These are phyloP conservation scores for Neurospora sp. DNA, from an alignment of 495 filamentous ascomycete species.

Conservation along the genomic window DNA sequence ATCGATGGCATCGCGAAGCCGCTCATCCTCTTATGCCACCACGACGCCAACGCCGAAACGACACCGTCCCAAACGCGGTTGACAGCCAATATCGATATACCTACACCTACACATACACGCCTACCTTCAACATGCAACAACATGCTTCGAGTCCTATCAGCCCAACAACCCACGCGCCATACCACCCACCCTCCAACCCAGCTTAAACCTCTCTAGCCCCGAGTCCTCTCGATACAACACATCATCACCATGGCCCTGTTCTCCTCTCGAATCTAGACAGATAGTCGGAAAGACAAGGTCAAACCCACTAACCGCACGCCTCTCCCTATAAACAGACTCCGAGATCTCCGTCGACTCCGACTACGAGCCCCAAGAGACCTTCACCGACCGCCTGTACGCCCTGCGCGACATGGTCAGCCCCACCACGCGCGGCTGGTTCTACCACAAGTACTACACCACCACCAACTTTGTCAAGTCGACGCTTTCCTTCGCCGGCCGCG, in stretches of 20 bases:
- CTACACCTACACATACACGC: background rate
- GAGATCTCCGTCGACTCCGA: constrained; percentile 53
- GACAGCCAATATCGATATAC: background rate
- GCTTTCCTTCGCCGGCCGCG: constrained; percentile 64
- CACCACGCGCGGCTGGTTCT: constrained; percentile 60
- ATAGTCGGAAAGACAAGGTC: background rate
- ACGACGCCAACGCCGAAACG: background rate
- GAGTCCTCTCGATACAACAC: background rate
- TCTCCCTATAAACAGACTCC: constrained; percentile 38
- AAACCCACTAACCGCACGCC: background rate
- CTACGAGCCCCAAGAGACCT: constrained; percentile 46
- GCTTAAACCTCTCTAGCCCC: background rate
- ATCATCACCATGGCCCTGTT: background rate
- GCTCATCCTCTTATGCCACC: background rate
- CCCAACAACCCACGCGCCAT: background rate
- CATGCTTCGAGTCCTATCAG: background rate
- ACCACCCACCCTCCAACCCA: background rate
- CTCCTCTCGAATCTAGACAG: background rate
- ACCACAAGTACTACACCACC: constrained; percentile 45
- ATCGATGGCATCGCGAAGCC: background rate
- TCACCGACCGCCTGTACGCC: constrained; percentile 73
- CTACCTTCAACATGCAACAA: background rate
- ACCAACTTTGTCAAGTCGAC: constrained; percentile 47
- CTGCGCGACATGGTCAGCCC: constrained; percentile 89
- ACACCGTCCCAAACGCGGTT: background rate